These are phyloP conservation scores for Podaxis sp. DNA, from an alignment of 768 basidiomycete genomes.

Conservation along the genomic window DNA sequence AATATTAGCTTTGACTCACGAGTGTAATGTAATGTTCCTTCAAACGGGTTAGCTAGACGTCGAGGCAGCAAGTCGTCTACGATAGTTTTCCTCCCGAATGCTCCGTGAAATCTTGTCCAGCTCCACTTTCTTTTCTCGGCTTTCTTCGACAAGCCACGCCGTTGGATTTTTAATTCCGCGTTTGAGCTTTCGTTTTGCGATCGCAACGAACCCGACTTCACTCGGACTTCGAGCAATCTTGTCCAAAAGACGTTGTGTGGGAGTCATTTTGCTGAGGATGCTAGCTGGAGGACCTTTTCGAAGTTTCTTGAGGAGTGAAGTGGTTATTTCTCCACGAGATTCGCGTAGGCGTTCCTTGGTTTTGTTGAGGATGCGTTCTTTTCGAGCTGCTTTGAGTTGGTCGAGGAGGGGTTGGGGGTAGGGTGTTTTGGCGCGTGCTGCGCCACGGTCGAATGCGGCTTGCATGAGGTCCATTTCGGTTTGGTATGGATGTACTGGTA, in stretches of 20 bases:
- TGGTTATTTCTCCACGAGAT: slow-evolving; percentile 58
- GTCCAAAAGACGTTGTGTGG: slow-evolving; percentile 45
- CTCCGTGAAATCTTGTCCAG: neutral
- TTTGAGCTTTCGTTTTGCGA: slow-evolving; percentile 56
- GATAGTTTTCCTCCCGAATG: slow-evolving; percentile 1
- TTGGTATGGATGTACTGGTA: slow-evolving; percentile 36
- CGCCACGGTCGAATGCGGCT: slow-evolving; percentile 36
- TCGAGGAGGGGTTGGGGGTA: slow-evolving; percentile 49
- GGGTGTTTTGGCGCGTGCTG: slow-evolving; percentile 37
- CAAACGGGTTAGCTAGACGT: too few species aligned
- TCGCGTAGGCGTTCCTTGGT: slow-evolving; percentile 61
- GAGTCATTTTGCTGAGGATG: slow-evolving; percentile 50
- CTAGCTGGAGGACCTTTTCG: slow-evolving; percentile 64
- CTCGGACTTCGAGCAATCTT: slow-evolving; percentile 49
- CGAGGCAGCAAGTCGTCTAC: neutral
- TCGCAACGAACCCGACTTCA: slow-evolving; percentile 72
- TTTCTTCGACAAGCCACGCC: slow-evolving; percentile 32
- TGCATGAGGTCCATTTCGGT: slow-evolving; percentile 29
- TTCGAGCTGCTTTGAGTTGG: slow-evolving; percentile 52
- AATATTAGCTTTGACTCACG: too few species aligned
- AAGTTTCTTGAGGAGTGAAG: slow-evolving; percentile 43
- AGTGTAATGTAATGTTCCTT: too few species aligned
- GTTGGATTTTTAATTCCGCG: slow-evolving; percentile 43
- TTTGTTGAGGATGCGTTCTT: slow-evolving; percentile 62
- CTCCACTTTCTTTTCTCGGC: slow-evolving; percentile 2